Evolutionary conservation across 2,329 filamentous ascomycete species (phyloP).

Genomic region (Exophiala sp.): DNA sequence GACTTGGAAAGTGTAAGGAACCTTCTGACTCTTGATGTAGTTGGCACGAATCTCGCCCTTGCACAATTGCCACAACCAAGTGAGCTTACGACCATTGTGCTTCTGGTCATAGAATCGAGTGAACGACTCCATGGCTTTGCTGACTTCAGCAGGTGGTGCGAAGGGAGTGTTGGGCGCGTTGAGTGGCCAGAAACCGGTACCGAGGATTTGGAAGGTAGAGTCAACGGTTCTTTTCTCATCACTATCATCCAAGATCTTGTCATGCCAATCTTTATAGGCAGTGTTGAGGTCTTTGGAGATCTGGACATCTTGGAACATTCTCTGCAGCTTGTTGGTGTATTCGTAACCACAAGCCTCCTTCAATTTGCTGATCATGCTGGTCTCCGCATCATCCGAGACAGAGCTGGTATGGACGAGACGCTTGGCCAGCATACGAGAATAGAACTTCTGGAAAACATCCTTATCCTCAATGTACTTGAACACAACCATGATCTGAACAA

Average conservation of each 20-base stretch:
- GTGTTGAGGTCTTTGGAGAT: conserved; percentile 96
- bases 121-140: conserved; percentile 85
- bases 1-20: conserved; percentile 93
- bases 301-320: conserved; percentile 99
- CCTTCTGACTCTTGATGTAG: conserved; percentile 84
- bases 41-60: conserved; percentile 95
- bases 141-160: conserved; percentile 78
- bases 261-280: conserved; percentile 76
- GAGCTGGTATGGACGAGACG: conserved; percentile 93
- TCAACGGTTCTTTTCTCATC: conserved; percentile 70
- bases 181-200: conserved; percentile 96
- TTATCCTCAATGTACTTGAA: conserved; percentile 99
- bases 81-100: conserved; percentile 92
- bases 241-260: conserved; percentile 59
- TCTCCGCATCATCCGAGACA: conserved; percentile 94
- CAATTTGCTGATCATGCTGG: conserved; percentile 98
- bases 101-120: conserved; percentile 90
- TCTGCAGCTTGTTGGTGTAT: conserved; percentile 98
- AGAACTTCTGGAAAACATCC: conserved; percentile 99
- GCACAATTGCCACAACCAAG: conserved; percentile 97
- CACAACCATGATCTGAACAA: conserved; percentile 95
- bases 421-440: conserved; percentile 92
- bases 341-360: conserved; percentile 99
- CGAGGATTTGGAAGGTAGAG: conserved; percentile 85
- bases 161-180: conserved; percentile 84